Percentiles rank a stretch among this genome's conserved stretches.
These are phyloP conservation scores for Gossypium laxum DNA, from an alignment of 441 rosid species.

Conservation along the genomic window DNA sequence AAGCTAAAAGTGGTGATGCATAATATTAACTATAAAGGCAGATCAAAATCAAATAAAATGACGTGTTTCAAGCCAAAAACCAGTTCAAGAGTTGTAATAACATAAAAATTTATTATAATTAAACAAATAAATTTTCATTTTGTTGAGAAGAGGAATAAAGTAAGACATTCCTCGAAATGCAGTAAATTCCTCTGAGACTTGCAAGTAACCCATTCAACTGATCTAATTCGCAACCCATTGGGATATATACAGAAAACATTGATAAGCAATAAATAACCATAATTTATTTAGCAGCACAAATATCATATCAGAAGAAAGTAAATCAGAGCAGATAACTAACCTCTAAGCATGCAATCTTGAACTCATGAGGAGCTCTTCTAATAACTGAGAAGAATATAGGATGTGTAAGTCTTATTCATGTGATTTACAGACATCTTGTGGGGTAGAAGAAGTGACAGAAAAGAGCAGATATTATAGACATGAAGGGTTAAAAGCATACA, in stretches of 20 bases:
- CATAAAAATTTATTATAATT: neutral
- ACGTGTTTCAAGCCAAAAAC: neutral
- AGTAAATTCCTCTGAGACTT: neutral
- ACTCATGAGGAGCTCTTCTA: constrained; percentile 97
- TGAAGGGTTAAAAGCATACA: neutral
- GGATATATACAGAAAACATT: neutral
- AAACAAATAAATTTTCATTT: neutral
- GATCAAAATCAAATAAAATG: neutral
- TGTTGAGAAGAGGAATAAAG: neutral
- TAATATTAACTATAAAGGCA: neutral
- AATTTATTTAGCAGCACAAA: constrained; percentile 12
- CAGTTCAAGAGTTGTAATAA: neutral
- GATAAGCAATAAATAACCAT: neutral
- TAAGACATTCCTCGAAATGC: neutral
- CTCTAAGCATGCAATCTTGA: constrained; percentile 96
- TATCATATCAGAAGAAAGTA: constrained; percentile 11
- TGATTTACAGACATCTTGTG: constrained; percentile 1
- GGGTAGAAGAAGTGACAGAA: neutral
- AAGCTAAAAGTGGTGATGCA: neutral
- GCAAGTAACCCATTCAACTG: constrained; percentile 2
- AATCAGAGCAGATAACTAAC: constrained; percentile 35
- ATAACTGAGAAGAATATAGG: constrained; percentile 45
- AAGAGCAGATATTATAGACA: neutral
- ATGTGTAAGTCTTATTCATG: constrained; percentile 16
- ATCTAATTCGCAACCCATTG: neutral